These are phyloP conservation scores for Phytophthora capsici DNA, from an alignment of 352 stramenopile species.

Conservation along the genomic window DNA sequence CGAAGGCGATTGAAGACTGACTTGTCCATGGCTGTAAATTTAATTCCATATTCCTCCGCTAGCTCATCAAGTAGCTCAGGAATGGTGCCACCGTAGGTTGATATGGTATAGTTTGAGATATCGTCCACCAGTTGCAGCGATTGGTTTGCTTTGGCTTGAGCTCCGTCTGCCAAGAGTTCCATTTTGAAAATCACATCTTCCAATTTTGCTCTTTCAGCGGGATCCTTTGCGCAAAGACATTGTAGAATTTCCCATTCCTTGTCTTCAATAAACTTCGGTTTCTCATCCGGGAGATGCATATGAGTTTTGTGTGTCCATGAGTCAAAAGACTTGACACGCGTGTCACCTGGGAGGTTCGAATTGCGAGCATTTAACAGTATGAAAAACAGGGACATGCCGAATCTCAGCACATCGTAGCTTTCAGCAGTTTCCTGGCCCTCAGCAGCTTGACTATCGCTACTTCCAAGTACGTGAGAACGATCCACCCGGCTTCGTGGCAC, in stretches of 20 bases:
- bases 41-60: neutral
- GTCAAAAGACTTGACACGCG: slow-evolving; percentile 30
- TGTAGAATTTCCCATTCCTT: slow-evolving; percentile 32
- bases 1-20: slow-evolving; percentile 25
- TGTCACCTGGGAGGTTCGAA: slow-evolving; percentile 22
- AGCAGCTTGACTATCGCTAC: neutral
- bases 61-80: slow-evolving; percentile 13
- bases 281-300: slow-evolving; percentile 15
- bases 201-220: slow-evolving; percentile 17
- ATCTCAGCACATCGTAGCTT: slow-evolving; percentile 29
- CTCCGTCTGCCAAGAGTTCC: slow-evolving; percentile 9
- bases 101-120: slow-evolving; percentile 16
- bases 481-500: slow-evolving; percentile 24
- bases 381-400: slow-evolving; percentile 33
- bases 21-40: slow-evolving; percentile 13
- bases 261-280: slow-evolving; percentile 25
- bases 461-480: slow-evolving; percentile 16
- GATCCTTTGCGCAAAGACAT: slow-evolving; percentile 21
- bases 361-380: slow-evolving; percentile 25
- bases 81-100: slow-evolving; percentile 9
- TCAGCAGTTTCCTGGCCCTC: slow-evolving; percentile 16
- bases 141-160: neutral
- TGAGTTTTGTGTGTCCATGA: slow-evolving; percentile 32
- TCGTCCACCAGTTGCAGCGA: neutral
- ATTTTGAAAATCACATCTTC: slow-evolving; percentile 32